Conservation (phyloP, 148 eudicot genomes). For the Cornus kousa region DNA sequence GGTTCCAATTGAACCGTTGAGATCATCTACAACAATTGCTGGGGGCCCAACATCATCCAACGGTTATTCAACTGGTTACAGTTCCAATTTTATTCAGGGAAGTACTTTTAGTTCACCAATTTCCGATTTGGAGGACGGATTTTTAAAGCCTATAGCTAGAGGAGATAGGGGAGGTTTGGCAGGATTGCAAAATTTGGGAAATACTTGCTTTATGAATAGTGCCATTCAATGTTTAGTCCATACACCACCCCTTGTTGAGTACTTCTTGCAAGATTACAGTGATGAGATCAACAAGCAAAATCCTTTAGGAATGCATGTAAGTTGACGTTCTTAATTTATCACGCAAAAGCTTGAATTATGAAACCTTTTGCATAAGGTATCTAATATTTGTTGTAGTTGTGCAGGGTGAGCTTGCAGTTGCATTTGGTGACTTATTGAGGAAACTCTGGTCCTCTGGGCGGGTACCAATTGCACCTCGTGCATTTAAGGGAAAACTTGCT, state of each 20-base stretch:
- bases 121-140: constrained; percentile 46
- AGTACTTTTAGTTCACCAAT: constrained; percentile 39
- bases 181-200: constrained; percentile 92
- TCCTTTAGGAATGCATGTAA: constrained; percentile 90
- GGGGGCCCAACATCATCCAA: constrained; percentile 88
- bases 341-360: not conserved
- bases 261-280: constrained; percentile 76
- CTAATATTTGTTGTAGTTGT: constrained; percentile 22
- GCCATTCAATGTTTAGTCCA: constrained; percentile 94
- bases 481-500: constrained; percentile 85
- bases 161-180: constrained; percentile 77
- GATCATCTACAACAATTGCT: constrained; percentile 80
- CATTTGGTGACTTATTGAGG: constrained; percentile 92
- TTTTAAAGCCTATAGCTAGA: constrained; percentile 31
- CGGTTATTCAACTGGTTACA: constrained; percentile 54
- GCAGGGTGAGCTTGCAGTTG: constrained; percentile 97
- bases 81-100: constrained; percentile 41
- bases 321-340: constrained; percentile 15
- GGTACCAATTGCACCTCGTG: constrained; percentile 76
- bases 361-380: constrained; percentile 2
- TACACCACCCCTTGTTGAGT: constrained; percentile 80
- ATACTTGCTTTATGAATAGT: constrained; percentile 99
- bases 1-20: constrained; percentile 82
- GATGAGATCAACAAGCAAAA: constrained; percentile 86
- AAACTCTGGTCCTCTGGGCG: constrained; percentile 84